Base-by-base conservation (phyloP, 2,329 filamentous ascomycete genomes). In the Pseudogymnoascus sp. region DNA sequence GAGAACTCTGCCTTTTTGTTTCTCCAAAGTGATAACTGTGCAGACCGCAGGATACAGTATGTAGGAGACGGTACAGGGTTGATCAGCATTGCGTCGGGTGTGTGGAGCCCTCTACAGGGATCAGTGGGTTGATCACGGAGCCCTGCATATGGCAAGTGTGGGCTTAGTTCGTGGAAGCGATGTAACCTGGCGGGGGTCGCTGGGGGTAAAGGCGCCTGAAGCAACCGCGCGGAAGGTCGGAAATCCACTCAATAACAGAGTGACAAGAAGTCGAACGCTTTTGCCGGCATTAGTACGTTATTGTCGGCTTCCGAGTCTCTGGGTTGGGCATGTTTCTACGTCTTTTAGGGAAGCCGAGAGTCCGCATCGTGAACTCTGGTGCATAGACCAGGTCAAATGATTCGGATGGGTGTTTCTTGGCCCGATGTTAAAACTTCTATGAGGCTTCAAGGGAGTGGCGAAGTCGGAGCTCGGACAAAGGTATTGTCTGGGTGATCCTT, bases 191-290 rank as follows among this genome's bases (percentile, higher is more conserved):
- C 7, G 50, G 50, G 31, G 31, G 4, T 56, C 18, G 28, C 50
- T 56, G 50, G 50, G 50, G 50, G 50, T 56, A 56, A 56, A 33
- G 50, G 50, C 28, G 50, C 50, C 50, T 33, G 50, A 56, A 56
- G 50, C 50, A 56, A 56, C 50, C 50, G 50, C 50, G 50, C 50
- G 50, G 50, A 56, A 56, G 50, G 50, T 56, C 50, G 50, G 16
- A 33, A 33, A 56, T 56, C n/a, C 50, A 56, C 50, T 33, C 28
- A 16, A 33, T 56, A 56, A 33, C 44, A 6, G 33, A 35, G 28
- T 18, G 50, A 31, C 47, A 53, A 53, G 47, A 53, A 31, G 12
- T 31, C 25, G 8, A 18, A 56, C 11, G n/a, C 50, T 33, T 47
- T 14, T 56, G 16, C 25, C n/a, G 50, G 6, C 50, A 33, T 31